phyloP scores from a whole-genome alignment of 345 rosid genomes.

The Murraya koenigii region DNA sequence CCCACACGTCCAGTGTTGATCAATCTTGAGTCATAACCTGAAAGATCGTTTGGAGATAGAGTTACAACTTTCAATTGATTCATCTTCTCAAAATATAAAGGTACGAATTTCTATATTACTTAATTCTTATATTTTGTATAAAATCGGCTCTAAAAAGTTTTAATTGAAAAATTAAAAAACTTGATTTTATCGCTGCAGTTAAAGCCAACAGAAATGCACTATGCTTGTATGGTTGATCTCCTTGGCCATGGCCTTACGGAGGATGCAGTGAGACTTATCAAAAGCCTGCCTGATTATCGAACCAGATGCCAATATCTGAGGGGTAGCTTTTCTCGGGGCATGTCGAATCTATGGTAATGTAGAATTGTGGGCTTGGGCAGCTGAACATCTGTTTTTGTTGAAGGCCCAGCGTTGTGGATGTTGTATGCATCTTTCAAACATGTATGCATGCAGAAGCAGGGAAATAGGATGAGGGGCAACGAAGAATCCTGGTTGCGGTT shows the following conservation, averaged over 20 bases:
- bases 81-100: too few relatives aligned
- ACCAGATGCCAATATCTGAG: conserved; percentile 50
- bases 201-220: conserved; percentile 41
- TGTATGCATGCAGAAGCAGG: conserved; percentile 50
- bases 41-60: too few relatives aligned
- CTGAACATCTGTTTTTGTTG: conserved; percentile 44
- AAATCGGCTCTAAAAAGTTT: too few relatives aligned
- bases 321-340: conserved; percentile 54
- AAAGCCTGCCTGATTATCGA: conserved; percentile 25
- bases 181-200: too few relatives aligned
- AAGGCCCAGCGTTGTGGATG: conserved; percentile 51
- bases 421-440: conserved; percentile 43
- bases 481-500: conserved; percentile 52
- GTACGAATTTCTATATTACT: too few relatives aligned
- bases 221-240: conserved; percentile 58
- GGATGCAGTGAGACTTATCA: conserved; percentile 36
- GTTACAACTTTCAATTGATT: too few relatives aligned
- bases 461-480: conserved; percentile 47
- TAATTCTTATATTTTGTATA: too few relatives aligned
- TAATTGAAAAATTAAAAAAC: too few relatives aligned
- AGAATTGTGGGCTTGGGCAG: conserved; percentile 52
- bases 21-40: too few relatives aligned
- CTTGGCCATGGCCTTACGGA: conserved; percentile 46
- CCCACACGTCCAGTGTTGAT: too few relatives aligned
- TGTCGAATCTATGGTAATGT: conserved; percentile 44